Evolutionary conservation across 805 yeast species (phyloP).

Genomic region (Cyberlindnera maritima): DNA sequence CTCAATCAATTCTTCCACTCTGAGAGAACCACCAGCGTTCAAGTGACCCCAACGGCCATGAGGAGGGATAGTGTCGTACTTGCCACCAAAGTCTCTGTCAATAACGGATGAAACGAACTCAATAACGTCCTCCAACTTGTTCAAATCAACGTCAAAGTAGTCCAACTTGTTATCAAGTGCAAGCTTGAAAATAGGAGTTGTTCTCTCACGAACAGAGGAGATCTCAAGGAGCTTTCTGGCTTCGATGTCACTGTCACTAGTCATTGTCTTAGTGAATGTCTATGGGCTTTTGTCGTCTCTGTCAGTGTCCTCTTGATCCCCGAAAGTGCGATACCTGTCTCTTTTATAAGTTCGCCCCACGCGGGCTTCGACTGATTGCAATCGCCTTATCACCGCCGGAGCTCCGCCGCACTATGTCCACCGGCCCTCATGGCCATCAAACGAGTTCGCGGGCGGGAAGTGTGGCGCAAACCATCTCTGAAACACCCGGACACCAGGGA

Average conservation of each 20-base stretch:
- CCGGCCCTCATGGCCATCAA: too few relatives aligned
- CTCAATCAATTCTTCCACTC: slow-evolving; percentile 43
- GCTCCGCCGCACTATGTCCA: too few relatives aligned
- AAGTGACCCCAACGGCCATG: slow-evolving; percentile 71
- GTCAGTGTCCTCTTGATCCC: too few relatives aligned
- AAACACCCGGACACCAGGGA: slow-evolving; percentile 24
- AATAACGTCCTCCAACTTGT: slow-evolving; percentile 40
- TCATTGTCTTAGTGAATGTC: too few relatives aligned
- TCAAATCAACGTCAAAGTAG: slow-evolving; percentile 45
- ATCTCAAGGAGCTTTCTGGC: slow-evolving; percentile 43
- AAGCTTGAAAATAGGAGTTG: slow-evolving; percentile 40
- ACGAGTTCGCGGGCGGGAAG: not conserved
- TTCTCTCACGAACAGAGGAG: slow-evolving; percentile 53
- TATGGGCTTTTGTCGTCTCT: too few relatives aligned
- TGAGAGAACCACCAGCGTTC: slow-evolving; percentile 44
- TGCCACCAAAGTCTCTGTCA: slow-evolving; percentile 41
- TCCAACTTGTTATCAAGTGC: slow-evolving; percentile 36
- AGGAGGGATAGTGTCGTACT: slow-evolving; percentile 50
- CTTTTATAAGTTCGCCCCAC: too few relatives aligned
- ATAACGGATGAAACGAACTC: slow-evolving; percentile 43
- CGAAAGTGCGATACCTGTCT: not conserved
- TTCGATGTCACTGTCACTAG: not conserved
- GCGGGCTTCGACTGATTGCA: too few relatives aligned
- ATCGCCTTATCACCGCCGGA: slow-evolving; percentile 14
- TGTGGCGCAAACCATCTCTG: not conserved